Conservation (phyloP, 2,329 filamentous ascomycete species). For the Sarocladium kiliense region DNA sequence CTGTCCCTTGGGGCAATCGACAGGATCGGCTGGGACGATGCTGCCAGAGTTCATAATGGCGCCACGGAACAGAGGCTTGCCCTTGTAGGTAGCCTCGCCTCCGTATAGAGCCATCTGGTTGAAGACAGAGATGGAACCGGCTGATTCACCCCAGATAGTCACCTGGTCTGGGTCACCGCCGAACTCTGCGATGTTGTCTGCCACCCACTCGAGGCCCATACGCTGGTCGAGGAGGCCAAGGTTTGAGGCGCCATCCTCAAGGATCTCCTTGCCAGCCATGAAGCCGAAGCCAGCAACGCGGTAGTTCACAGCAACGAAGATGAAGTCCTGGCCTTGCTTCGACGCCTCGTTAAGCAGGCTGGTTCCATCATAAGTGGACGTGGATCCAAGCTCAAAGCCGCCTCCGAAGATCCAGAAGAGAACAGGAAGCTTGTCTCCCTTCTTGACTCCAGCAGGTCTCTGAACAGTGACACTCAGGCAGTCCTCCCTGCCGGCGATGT, state of each 20-base stretch:
- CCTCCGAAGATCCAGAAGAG: conserved; percentile 69
- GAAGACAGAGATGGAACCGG: conserved; percentile 67
- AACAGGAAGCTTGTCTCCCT: conserved; percentile 56
- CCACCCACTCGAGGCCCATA: conserved; percentile 68
- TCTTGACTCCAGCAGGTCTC: conserved; percentile 50
- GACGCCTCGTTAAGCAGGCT: conserved; percentile 41
- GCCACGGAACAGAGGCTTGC: conserved; percentile 66
- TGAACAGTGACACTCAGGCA: conserved; percentile 58
- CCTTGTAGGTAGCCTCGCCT: conserved; percentile 70
- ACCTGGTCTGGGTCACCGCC: conserved; percentile 76
- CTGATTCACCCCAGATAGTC: conserved; percentile 73
- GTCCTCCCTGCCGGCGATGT: conserved; percentile 56
- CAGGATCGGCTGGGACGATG: conserved; percentile 53
- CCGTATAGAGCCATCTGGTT: conserved; percentile 72
- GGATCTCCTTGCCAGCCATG: conserved; percentile 62
- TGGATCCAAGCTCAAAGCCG: conserved; percentile 53
- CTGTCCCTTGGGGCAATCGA: conserved; percentile 64
- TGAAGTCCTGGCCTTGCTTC: conserved; percentile 45
- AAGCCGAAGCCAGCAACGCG: conserved; percentile 71
- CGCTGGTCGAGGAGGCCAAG: conserved; percentile 69
- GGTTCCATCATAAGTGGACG: conserved; percentile 46
- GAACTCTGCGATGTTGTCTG: conserved; percentile 71
- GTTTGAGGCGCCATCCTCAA: conserved; percentile 63
- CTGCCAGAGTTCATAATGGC: conserved; percentile 75
- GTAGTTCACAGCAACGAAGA: conserved; percentile 77